Percentiles rank a stretch among this genome's conserved stretches.
Evolutionary conservation across 2,329 filamentous ascomycete genomes (phyloP).

Genomic region (Curvularia eragrostidis): DNA sequence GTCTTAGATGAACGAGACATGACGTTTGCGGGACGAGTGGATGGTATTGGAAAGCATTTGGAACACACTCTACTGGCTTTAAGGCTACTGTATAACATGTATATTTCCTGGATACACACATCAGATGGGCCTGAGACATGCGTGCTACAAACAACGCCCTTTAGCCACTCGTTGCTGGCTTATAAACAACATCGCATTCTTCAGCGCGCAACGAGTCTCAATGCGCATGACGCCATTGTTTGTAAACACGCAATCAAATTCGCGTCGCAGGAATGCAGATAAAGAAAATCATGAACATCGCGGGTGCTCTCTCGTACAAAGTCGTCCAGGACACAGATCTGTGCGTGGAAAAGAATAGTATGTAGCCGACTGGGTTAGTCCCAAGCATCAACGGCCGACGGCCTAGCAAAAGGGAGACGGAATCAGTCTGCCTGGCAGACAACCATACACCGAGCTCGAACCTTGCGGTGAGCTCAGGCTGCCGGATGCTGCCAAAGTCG

Average conservation of each 20-base stretch:
- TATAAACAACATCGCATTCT: background rate
- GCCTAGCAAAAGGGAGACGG: conserved; percentile 79
- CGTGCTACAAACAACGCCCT: background rate
- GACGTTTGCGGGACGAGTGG: background rate
- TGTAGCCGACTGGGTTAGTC: conserved; percentile 84
- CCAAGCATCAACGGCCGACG: conserved; percentile 89
- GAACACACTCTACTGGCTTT: conserved; percentile 2
- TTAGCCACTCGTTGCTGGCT: background rate
- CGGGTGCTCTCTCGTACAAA: background rate
- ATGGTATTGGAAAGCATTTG: conserved; percentile 1
- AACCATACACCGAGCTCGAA: conserved; percentile 49
- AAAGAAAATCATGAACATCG: background rate
- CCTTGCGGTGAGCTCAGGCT: conserved; percentile 58
- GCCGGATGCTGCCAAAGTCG: conserved; percentile 63
- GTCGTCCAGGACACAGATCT: background rate
- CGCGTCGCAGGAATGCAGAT: background rate
- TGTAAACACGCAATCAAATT: background rate
- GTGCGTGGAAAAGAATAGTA: conserved; percentile 37
- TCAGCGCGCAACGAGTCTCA: background rate
- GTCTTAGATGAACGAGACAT: conserved; percentile 1
- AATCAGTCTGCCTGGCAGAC: conserved; percentile 48
- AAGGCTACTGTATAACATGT: conserved; percentile 14
- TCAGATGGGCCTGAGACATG: background rate
- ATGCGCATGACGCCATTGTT: conserved; percentile 2
- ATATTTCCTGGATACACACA: conserved; percentile 2